Conservation (phyloP, 2,329 filamentous ascomycete species). For the Claviceps pusilla region DNA sequence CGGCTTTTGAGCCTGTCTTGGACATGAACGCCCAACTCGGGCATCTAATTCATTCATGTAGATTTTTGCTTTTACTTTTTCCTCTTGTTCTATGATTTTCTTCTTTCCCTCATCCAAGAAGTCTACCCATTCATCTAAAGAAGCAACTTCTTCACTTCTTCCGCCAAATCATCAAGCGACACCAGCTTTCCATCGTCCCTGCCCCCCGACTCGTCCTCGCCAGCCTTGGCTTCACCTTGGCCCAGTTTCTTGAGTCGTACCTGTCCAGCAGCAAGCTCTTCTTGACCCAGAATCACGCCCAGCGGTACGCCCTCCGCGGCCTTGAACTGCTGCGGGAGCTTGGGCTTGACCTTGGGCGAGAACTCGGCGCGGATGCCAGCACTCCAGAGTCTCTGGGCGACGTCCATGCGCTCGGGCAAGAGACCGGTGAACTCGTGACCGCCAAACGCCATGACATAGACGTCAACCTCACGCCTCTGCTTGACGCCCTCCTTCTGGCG, state of each 20-base stretch:
- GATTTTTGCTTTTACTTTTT: neutral
- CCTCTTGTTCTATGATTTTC: neutral
- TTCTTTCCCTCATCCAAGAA: neutral
- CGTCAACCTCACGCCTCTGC: conserved; percentile 52
- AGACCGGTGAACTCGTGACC: conserved; percentile 71
- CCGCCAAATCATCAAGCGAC: conserved; percentile 44
- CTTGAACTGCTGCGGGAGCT: conserved; percentile 80
- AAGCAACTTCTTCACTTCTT: conserved; percentile 38
- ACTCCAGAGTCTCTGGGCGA: conserved; percentile 66
- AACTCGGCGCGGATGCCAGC: conserved; percentile 77
- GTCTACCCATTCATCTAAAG: conserved; percentile 1
- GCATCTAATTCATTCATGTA: neutral
- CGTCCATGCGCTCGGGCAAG: conserved; percentile 67
- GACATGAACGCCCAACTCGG: neutral
- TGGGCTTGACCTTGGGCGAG: conserved; percentile 78
- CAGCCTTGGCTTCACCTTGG: conserved; percentile 54
- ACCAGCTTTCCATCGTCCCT: conserved; percentile 69
- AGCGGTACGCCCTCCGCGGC: conserved; percentile 78
- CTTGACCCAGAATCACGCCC: conserved; percentile 78
- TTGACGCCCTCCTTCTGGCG: conserved; percentile 49
- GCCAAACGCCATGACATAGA: conserved; percentile 89
- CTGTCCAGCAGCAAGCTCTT: conserved; percentile 70
- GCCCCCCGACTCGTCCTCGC: conserved; percentile 70
- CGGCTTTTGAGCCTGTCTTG: neutral
- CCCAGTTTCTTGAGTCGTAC: conserved; percentile 72